These are phyloP conservation scores for Lasiosphaeris hirsuta DNA, from an alignment of 495 filamentous ascomycete species.

Conservation along the genomic window DNA sequence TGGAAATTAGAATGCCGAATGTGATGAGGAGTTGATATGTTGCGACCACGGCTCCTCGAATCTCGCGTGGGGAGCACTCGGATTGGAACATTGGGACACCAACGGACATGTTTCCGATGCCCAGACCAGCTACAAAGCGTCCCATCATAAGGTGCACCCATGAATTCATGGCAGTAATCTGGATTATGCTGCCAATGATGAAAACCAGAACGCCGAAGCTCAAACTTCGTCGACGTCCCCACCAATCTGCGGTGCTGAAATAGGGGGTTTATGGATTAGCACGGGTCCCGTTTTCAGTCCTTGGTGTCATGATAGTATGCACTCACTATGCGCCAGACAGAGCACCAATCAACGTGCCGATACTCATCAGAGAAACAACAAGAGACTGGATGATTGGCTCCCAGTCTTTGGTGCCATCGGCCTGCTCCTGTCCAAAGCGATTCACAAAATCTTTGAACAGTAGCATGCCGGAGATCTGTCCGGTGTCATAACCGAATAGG, in stretches of 20 bases:
- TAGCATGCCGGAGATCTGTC: slow-evolving; percentile 58
- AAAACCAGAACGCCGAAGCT: slow-evolving; percentile 37
- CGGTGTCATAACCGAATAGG: slow-evolving; percentile 71
- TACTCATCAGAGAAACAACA: slow-evolving; percentile 46
- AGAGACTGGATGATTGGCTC: slow-evolving; percentile 37
- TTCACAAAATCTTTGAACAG: slow-evolving; percentile 53
- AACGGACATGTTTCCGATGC: slow-evolving; percentile 62
- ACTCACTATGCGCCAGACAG: slow-evolving; percentile 33
- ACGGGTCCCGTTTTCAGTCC: not conserved
- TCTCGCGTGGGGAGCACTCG: slow-evolving; percentile 52
- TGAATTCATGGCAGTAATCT: slow-evolving; percentile 46
- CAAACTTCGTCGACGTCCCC: slow-evolving; percentile 38
- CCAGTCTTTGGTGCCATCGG: slow-evolving; percentile 28
- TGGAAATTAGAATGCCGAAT: slow-evolving; percentile 69
- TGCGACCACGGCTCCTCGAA: slow-evolving; percentile 57
- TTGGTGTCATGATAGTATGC: too few species aligned
- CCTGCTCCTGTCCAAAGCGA: slow-evolving; percentile 38
- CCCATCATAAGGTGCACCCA: slow-evolving; percentile 52
- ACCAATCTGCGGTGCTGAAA: slow-evolving; percentile 33
- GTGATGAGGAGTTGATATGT: slow-evolving; percentile 79
- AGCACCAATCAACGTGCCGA: slow-evolving; percentile 39
- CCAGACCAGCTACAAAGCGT: slow-evolving; percentile 58
- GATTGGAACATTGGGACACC: slow-evolving; percentile 62
- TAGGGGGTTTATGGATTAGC: not conserved
- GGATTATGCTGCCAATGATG: slow-evolving; percentile 51